Conservation (phyloP, 331 rosid species). For the Acacia concinna region DNA sequence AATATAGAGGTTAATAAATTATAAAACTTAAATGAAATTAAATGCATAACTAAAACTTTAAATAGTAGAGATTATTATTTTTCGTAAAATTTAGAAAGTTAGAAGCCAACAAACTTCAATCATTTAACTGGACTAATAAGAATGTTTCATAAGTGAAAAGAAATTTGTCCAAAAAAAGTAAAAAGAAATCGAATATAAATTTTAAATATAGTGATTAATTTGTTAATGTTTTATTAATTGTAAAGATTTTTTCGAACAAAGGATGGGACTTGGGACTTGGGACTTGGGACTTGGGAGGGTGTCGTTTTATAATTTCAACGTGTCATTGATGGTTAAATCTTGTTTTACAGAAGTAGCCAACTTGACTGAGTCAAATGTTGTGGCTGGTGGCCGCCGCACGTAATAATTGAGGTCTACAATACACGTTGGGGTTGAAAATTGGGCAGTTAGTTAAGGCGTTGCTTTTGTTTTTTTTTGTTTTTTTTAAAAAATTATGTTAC, state of each 20-base stretch:
- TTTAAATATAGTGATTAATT: background rate
- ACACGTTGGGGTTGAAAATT: background rate
- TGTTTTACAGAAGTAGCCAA: background rate
- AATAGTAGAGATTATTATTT: too few relatives aligned
- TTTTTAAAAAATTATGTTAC: too few relatives aligned
- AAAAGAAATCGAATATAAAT: background rate
- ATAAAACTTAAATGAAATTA: background rate
- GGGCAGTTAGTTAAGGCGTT: background rate
- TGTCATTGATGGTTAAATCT: background rate
- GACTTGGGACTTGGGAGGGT: too few relatives aligned
- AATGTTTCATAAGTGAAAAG: background rate
- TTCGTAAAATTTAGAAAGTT: background rate
- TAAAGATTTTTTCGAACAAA: too few relatives aligned
- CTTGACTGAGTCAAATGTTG: slow-evolving; percentile 1
- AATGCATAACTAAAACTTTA: background rate
- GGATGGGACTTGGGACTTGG: too few relatives aligned
- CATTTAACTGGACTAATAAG: background rate
- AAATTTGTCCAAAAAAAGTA: too few relatives aligned
- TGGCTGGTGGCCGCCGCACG: slow-evolving; percentile 1
- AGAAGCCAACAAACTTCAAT: background rate
- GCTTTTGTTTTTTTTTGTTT: background rate
- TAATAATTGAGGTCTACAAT: background rate
- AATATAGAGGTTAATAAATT: background rate
- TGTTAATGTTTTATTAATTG: too few relatives aligned
- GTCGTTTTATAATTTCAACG: background rate